phyloP scores from a whole-genome alignment of 352 stramenopile genomes.

The Phytophthora tubulina region DNA sequence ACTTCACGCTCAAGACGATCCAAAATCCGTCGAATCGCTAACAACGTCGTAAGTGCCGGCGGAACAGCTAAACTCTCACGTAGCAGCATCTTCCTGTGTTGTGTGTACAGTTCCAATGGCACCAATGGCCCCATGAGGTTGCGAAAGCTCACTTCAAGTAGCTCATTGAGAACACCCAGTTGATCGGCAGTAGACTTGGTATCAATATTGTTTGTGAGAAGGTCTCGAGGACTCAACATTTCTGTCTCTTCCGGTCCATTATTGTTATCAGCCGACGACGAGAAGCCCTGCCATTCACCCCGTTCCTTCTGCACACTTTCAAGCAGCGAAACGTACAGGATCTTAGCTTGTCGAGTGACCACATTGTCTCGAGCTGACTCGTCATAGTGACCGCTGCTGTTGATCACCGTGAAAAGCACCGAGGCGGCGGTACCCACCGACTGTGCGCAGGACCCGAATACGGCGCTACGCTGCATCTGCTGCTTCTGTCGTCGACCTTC shows the following conservation, averaged over 20 bases:
- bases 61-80: conserved; percentile 50
- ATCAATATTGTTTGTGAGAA: conserved; percentile 28
- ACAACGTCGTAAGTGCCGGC: conserved; percentile 49
- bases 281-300: conserved; percentile 77
- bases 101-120: conserved; percentile 50
- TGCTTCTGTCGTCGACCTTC: conserved; percentile 19
- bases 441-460: conserved; percentile 67
- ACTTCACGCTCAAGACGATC: conserved; percentile 57
- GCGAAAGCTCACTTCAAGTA: conserved; percentile 74
- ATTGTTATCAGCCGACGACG: conserved; percentile 32
- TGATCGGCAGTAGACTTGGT: conserved; percentile 31
- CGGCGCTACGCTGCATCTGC: conserved; percentile 43
- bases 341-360: conserved; percentile 62
- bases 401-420: conserved; percentile 61
- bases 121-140: conserved; percentile 72
- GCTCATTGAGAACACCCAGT: conserved; percentile 60
- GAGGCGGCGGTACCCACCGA: conserved; percentile 59
- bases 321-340: conserved; percentile 75
- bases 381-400: conserved; percentile 45
- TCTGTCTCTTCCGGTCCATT: conserved; percentile 28
- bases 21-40: conserved; percentile 59
- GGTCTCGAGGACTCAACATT: conserved; percentile 25
- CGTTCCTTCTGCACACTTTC: conserved; percentile 73
- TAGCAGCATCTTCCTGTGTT: conserved; percentile 52
- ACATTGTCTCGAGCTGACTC: conserved; percentile 39